Percentiles rank a stretch among this genome's conserved stretches.
phyloP scores from a whole-genome alignment of 2,329 filamentous ascomycete species.

The Fusarium zealandicum region DNA sequence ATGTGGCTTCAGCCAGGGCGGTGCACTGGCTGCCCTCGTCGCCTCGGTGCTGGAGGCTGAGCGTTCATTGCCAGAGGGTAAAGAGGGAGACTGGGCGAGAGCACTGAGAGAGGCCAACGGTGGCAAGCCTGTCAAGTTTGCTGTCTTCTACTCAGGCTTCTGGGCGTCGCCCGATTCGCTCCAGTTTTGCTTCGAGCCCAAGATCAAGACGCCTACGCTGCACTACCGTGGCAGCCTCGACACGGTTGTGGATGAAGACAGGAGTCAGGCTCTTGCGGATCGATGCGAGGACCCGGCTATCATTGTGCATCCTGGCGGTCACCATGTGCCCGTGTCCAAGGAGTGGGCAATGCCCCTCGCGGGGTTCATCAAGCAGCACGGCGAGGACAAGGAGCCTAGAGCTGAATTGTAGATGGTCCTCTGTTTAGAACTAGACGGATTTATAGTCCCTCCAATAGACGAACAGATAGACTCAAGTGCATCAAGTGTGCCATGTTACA shows the following conservation, averaged over 20 bases:
- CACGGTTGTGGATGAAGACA: conserved; percentile 82
- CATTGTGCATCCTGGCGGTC: conserved; percentile 82
- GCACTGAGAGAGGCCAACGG: conserved; percentile 59
- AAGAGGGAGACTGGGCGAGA: conserved; percentile 51
- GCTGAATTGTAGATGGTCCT: conserved; percentile 33
- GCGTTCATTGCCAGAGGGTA: conserved; percentile 39
- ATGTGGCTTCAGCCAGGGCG: conserved; percentile 85
- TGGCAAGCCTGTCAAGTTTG: conserved; percentile 67
- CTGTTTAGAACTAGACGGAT: neutral
- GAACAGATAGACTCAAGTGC: conserved; percentile 38
- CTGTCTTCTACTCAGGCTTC: conserved; percentile 81
- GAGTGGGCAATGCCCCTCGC: conserved; percentile 81
- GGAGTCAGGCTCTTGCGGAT: conserved; percentile 72
- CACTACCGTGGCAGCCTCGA: conserved; percentile 87
- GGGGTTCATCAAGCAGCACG: conserved; percentile 67
- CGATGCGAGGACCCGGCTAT: conserved; percentile 63
- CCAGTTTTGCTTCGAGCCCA: conserved; percentile 71
- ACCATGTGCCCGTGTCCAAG: conserved; percentile 85
- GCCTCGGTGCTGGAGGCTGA: conserved; percentile 71
- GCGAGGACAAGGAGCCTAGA: conserved; percentile 39
- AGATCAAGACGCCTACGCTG: conserved; percentile 77
- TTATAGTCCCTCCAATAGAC: conserved; percentile 34
- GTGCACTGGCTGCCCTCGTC: conserved; percentile 74
- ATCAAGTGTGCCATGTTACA: conserved; percentile 41
- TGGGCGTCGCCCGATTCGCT: conserved; percentile 68